These are phyloP conservation scores for Mycosphaerella arachidis DNA, from an alignment of 2,329 filamentous ascomycete genomes.

Conservation along the genomic window DNA sequence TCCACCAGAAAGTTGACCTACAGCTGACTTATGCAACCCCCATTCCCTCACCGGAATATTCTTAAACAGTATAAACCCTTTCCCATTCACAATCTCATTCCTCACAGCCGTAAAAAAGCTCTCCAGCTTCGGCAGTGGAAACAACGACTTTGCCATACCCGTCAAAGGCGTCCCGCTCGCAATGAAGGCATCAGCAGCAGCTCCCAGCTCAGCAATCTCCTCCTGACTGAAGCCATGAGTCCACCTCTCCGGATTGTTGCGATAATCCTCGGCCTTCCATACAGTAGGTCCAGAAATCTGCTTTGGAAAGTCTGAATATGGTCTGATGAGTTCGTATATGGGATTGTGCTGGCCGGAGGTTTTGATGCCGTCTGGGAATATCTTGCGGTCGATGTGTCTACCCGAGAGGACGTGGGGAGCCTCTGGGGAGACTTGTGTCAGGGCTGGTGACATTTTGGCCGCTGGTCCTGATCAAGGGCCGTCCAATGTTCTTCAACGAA, in stretches of 20 bases:
- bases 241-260: conserved; percentile 62
- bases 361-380: conserved; percentile 63
- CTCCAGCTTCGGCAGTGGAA: conserved; percentile 57
- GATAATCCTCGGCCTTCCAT: conserved; percentile 65
- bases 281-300: conserved; percentile 67
- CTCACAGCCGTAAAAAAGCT: conserved; percentile 54
- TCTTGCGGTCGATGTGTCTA: conserved; percentile 37
- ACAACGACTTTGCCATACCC: conserved; percentile 63
- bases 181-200: conserved; percentile 67
- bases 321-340: conserved; percentile 57
- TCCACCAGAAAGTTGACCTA: conserved; percentile 31
- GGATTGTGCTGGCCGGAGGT: conserved; percentile 71
- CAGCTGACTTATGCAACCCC: conserved; percentile 73
- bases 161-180: conserved; percentile 61
- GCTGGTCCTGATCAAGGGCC: not conserved
- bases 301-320: conserved; percentile 67
- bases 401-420: conserved; percentile 16
- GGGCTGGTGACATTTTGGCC: conserved; percentile 18
- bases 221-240: conserved; percentile 63
- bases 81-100: conserved; percentile 68
- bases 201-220: conserved; percentile 64
- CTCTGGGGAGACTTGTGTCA: conserved; percentile 11
- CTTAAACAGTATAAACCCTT: conserved; percentile 87
- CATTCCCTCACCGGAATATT: conserved; percentile 72
- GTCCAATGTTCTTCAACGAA: not conserved